Conservation (phyloP, 345 rosid genomes). For the Salix arbutifolia region DNA sequence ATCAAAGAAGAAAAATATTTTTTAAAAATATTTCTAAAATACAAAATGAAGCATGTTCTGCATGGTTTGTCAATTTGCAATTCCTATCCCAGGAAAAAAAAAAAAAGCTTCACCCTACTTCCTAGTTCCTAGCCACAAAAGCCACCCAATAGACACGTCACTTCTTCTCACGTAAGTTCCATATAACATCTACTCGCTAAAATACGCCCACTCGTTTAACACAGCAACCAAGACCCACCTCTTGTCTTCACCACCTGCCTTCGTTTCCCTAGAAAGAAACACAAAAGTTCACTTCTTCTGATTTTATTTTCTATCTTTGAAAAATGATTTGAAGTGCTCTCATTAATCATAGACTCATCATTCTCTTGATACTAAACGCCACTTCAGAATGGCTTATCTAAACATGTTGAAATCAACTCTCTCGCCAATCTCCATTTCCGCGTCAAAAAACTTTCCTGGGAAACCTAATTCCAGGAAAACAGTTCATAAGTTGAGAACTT, state of each 20-base stretch:
- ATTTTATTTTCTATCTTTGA: not conserved
- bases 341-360: conserved; percentile 17
- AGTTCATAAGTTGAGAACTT: conserved; percentile 25
- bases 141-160: not conserved
- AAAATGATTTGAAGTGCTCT: not conserved
- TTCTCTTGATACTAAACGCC: conserved; percentile 15
- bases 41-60: too few species aligned
- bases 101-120: not conserved
- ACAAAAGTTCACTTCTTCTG: not conserved
- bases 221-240: not conserved
- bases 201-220: conserved; percentile 15
- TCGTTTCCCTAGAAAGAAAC: not conserved
- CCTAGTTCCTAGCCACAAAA: conserved; percentile 36
- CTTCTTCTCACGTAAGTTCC: conserved; percentile 27
- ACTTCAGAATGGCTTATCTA: conserved; percentile 38
- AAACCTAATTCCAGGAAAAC: conserved; percentile 35
- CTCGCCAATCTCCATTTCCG: conserved; percentile 48
- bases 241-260: conserved; percentile 5
- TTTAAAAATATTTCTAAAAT: too few species aligned
- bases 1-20: too few species aligned
- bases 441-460: conserved; percentile 29
- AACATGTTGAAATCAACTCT: conserved; percentile 39
- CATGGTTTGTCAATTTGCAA: too few species aligned
- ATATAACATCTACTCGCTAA: not conserved
- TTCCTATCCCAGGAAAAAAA: too few species aligned